phyloP scores from a whole-genome alignment of 2,329 filamentous ascomycete species.

The Cadophora sp. region DNA sequence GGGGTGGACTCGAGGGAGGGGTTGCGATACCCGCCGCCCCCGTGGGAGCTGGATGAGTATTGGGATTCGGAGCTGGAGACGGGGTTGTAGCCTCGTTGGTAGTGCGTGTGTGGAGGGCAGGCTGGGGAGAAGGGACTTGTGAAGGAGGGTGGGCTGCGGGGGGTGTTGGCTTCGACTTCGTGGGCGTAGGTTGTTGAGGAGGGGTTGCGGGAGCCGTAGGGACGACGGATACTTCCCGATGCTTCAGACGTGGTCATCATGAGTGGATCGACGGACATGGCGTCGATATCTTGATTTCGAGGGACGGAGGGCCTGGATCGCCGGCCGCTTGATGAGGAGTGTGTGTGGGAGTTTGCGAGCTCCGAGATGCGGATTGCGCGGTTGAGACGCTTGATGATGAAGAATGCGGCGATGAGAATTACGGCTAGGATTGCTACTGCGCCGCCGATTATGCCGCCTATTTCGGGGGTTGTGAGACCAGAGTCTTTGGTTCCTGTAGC shows the following conservation, averaged over 20 bases:
- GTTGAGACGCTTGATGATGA: slow-evolving; percentile 59
- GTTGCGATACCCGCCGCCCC: slow-evolving; percentile 22
- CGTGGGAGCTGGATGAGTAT: slow-evolving; percentile 28
- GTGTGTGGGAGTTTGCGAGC: slow-evolving; percentile 34
- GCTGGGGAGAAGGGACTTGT: slow-evolving; percentile 32
- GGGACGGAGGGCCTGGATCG: slow-evolving; percentile 22
- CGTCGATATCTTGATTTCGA: slow-evolving; percentile 32
- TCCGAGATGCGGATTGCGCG: slow-evolving; percentile 46
- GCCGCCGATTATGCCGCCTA: slow-evolving; percentile 62
- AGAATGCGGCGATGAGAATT: slow-evolving; percentile 54
- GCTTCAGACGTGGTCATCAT: slow-evolving; percentile 38
- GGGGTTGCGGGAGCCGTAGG: slow-evolving; percentile 25
- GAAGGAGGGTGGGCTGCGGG: slow-evolving; percentile 31
- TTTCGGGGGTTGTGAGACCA: slow-evolving; percentile 44
- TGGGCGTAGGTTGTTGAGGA: slow-evolving; percentile 26
- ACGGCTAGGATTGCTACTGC: slow-evolving; percentile 56
- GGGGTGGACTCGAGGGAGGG: slow-evolving; percentile 32
- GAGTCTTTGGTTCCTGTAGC: slow-evolving; percentile 47
- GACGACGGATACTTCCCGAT: slow-evolving; percentile 29
- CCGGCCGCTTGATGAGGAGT: slow-evolving; percentile 29
- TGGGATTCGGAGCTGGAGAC: slow-evolving; percentile 34
- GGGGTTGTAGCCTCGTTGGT: slow-evolving; percentile 34
- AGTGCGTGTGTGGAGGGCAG: slow-evolving; percentile 30
- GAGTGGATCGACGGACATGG: slow-evolving; percentile 42
- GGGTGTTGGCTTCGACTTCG: slow-evolving; percentile 33